Evolutionary conservation across 192 early-diverging fungal species (phyloP).

Genomic region (Coemansia sp.): DNA sequence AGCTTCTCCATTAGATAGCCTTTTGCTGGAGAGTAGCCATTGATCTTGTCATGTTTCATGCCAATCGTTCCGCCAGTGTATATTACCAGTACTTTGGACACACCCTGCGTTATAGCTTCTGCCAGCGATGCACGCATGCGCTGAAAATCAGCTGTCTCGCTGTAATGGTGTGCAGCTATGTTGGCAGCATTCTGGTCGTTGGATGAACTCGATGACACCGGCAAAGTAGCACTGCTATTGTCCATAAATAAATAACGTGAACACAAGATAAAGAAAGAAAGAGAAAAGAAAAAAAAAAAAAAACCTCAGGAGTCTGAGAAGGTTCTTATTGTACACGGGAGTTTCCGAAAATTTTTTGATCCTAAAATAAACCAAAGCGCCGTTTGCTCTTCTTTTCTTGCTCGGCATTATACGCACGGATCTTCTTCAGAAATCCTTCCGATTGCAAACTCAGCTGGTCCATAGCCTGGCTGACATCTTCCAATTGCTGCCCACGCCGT

Average conservation of each 20-base stretch:
- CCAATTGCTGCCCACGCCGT: conserved; percentile 36
- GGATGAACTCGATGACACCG: neutral
- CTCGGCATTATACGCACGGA: conserved; percentile 44
- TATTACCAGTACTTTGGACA: conserved; percentile 80
- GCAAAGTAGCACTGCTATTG: too few relatives aligned
- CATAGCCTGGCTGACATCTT: conserved; percentile 17
- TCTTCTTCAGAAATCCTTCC: conserved; percentile 29
- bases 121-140: conserved; percentile 55
- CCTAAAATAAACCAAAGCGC: conserved; percentile 33
- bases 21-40: conserved; percentile 73
- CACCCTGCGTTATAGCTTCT: conserved; percentile 66
- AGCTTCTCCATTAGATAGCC: conserved; percentile 81
- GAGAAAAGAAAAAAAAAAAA: conserved; percentile 1
- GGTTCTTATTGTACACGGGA: too few relatives aligned
- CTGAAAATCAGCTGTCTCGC: conserved; percentile 54
- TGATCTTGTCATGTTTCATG: conserved; percentile 70
- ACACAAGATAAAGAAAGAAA: conserved; percentile 2
- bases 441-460: conserved; percentile 24
- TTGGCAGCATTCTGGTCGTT: conserved; percentile 7
- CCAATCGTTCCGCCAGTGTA: conserved; percentile 97
- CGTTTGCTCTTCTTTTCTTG: conserved; percentile 31
- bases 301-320: too few relatives aligned
- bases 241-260: neutral
- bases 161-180: conserved; percentile 47
- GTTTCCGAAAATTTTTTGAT: conserved; percentile 5